These are phyloP conservation scores for Discostella stelligera DNA, from an alignment of 352 stramenopile species.

Conservation along the genomic window DNA sequence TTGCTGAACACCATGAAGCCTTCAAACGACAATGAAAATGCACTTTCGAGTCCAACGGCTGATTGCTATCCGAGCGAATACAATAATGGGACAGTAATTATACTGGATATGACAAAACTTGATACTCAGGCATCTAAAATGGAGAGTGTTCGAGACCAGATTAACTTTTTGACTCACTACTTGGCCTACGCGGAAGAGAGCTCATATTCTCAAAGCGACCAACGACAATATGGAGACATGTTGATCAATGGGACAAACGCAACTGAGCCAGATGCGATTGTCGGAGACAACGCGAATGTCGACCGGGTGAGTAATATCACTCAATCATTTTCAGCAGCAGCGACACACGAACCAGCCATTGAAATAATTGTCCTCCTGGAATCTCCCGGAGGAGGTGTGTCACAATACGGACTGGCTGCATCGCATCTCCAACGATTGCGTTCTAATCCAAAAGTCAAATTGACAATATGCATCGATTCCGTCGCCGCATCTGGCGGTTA, in stretches of 20 bases:
- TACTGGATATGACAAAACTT: slow-evolving; percentile 72
- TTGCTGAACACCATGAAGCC: neutral
- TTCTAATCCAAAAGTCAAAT: slow-evolving; percentile 26
- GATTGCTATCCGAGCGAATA: slow-evolving; percentile 30
- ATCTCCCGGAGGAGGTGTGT: slow-evolving; percentile 63
- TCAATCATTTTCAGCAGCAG: neutral
- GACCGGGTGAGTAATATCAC: neutral
- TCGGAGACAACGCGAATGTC: neutral
- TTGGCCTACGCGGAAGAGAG: slow-evolving; percentile 3
- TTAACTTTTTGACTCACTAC: slow-evolving; percentile 70
- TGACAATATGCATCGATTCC: slow-evolving; percentile 75
- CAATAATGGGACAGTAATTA: slow-evolving; percentile 57
- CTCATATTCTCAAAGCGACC: neutral
- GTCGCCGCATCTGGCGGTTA: slow-evolving; percentile 84
- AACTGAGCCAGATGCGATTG: neutral
- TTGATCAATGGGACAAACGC: neutral
- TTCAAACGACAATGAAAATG: neutral
- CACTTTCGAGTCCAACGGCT: neutral
- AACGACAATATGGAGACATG: slow-evolving; percentile 3
- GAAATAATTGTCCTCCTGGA: slow-evolving; percentile 71
- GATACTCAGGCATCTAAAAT: slow-evolving; percentile 54
- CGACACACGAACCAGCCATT: slow-evolving; percentile 11
- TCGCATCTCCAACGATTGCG: slow-evolving; percentile 51
- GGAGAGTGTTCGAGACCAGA: slow-evolving; percentile 67
- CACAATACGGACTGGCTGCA: slow-evolving; percentile 66